Percentiles rank a stretch among this genome's conserved stretches.
These are phyloP conservation scores for Henckelia pumila DNA, from an alignment of 257 asterid genomes.

Conservation along the genomic window DNA sequence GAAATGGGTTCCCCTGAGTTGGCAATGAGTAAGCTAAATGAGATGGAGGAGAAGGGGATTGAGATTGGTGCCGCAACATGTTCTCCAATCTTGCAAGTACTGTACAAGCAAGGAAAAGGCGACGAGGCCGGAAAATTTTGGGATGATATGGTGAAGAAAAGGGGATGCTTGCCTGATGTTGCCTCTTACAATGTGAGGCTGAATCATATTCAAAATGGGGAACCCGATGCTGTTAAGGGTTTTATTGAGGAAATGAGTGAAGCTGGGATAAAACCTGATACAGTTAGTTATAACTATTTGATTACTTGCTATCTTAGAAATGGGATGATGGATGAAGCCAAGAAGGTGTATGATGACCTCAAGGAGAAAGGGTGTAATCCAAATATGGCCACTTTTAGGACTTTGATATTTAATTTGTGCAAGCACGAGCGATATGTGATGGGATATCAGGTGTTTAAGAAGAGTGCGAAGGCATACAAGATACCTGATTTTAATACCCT, in stretches of 20 bases:
- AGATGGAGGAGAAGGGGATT: constrained; percentile 58
- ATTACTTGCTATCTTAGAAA: constrained; percentile 58
- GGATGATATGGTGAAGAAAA: constrained; percentile 54
- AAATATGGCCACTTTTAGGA: constrained; percentile 66
- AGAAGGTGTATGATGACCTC: constrained; percentile 54
- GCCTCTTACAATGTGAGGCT: constrained; percentile 70
- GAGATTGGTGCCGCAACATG: constrained; percentile 39
- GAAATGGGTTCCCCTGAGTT: constrained; percentile 53
- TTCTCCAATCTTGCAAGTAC: constrained; percentile 50
- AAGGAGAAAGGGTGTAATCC: constrained; percentile 51
- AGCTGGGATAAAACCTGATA: constrained; percentile 56
- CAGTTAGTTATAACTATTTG: constrained; percentile 61
- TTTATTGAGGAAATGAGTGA: constrained; percentile 67
- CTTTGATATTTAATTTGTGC: constrained; percentile 54
- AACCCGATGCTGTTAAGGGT: constrained; percentile 49
- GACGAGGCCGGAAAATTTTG: constrained; percentile 67
- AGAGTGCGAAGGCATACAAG: constrained; percentile 60
- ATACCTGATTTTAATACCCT: constrained; percentile 70
- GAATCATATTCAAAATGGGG: constrained; percentile 36
- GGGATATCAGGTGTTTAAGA: constrained; percentile 58
- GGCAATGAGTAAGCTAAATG: constrained; percentile 52
- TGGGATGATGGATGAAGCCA: constrained; percentile 69
- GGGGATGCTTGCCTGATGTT: constrained; percentile 50
- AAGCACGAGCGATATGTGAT: constrained; percentile 50
- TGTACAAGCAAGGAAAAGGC: constrained; percentile 48